These are phyloP conservation scores for Synura sp. DNA, from an alignment of 352 stramenopile genomes.

Conservation along the genomic window DNA sequence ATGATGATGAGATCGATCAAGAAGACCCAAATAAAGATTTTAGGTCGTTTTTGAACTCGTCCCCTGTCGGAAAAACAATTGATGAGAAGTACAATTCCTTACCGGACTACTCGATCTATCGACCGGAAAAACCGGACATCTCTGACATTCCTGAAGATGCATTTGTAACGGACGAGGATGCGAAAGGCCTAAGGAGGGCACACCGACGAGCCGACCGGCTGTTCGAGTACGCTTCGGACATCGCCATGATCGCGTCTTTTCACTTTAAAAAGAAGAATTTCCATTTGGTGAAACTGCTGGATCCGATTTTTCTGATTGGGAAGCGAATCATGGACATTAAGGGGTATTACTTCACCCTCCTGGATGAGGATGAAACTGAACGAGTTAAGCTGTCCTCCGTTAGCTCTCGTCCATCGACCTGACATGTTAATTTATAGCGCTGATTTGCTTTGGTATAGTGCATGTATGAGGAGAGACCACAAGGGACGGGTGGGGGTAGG, in stretches of 20 bases:
- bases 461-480: too few species aligned
- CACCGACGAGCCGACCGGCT: background rate
- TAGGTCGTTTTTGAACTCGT: background rate
- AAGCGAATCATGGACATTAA: background rate
- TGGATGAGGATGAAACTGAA: background rate
- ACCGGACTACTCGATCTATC: background rate
- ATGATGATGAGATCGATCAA: background rate
- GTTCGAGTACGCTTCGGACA: background rate
- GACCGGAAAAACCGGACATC: background rate
- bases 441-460: too few species aligned
- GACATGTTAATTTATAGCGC: too few species aligned
- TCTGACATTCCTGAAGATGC: background rate
- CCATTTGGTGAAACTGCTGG: background rate
- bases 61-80: background rate
- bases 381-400: too few species aligned
- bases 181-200: background rate
- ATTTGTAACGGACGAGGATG: background rate
- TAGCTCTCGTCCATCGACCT: too few species aligned
- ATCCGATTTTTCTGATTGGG: background rate
- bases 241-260: background rate
- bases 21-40: too few species aligned
- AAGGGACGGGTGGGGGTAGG: too few species aligned
- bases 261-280: background rate
- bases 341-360: background rate
- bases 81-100: background rate